Evolutionary conservation across 2,329 filamentous ascomycete genomes (phyloP).

Genomic region (Zarea fungicola): DNA sequence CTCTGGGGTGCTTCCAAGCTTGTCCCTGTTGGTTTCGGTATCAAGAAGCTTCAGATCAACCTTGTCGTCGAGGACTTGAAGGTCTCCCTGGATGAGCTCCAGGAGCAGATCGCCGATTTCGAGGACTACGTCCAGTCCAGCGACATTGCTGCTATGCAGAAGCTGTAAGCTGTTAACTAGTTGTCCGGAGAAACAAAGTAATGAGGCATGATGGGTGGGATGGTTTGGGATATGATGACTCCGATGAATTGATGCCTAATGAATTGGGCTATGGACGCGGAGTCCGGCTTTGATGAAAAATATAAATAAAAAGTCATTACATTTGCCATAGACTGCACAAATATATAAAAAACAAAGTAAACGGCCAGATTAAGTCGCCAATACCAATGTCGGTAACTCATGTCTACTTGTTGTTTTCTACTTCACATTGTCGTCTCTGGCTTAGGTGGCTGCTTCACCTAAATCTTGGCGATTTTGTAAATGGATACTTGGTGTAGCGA

Average conservation of each 20-base stretch:
- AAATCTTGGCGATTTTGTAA: neutral
- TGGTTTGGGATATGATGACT: slow-evolving; percentile 24
- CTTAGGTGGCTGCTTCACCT: no score
- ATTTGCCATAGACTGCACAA: slow-evolving; percentile 15
- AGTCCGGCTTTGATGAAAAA: slow-evolving; percentile 13
- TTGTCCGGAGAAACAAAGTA: slow-evolving; percentile 21
- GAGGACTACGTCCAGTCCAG: slow-evolving; percentile 84
- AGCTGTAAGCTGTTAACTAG: slow-evolving; percentile 15
- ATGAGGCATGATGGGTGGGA: slow-evolving; percentile 27
- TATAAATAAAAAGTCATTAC: slow-evolving; percentile 11
- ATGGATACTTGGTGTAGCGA: neutral
- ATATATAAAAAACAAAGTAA: slow-evolving; percentile 6
- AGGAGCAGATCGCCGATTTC: slow-evolving; percentile 74
- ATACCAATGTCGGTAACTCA: neutral
- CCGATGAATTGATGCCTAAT: slow-evolving; percentile 16
- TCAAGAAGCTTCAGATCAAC: slow-evolving; percentile 99
- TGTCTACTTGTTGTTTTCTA: no score
- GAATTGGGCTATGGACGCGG: slow-evolving; percentile 12
- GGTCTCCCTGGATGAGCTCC: slow-evolving; percentile 79
- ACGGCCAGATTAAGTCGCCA: neutral
- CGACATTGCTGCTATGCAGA: slow-evolving; percentile 18
- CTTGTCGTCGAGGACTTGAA: slow-evolving; percentile 96
- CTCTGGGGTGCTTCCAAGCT: slow-evolving; percentile 93
- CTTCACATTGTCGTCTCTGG: no score
- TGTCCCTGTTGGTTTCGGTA: slow-evolving; percentile 88